Conservation (phyloP, 78 protist species). For the Emiliania huxleyi region DNA sequence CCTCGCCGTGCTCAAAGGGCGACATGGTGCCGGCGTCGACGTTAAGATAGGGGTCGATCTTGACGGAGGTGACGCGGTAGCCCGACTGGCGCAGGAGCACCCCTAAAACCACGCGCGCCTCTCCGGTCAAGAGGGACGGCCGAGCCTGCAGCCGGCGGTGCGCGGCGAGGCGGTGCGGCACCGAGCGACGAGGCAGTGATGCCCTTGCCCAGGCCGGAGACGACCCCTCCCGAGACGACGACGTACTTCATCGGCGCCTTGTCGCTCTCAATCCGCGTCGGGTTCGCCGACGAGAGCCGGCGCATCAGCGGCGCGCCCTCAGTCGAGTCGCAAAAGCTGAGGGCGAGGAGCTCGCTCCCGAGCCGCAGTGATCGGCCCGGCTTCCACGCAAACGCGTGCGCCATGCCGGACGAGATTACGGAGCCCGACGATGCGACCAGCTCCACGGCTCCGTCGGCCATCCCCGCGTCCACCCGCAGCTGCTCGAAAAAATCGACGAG, state of each 20-base stretch:
- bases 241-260: constrained; percentile 45
- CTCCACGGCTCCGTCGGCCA: too few relatives aligned
- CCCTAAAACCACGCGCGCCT: too few relatives aligned
- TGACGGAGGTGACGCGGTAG: constrained; percentile 58
- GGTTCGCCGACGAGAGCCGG: neutral
- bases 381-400: neutral
- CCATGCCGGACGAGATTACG: too few relatives aligned
- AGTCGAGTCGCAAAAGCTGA: neutral
- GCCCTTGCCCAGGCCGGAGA: constrained; percentile 74
- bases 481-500: neutral
- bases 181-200: constrained; percentile 69
- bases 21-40: constrained; percentile 78
- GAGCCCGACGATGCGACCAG: too few relatives aligned
- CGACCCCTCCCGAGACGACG: constrained; percentile 73
- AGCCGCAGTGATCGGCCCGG: neutral
- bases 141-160: too few relatives aligned
- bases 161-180: too few relatives aligned
- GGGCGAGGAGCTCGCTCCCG: neutral
- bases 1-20: constrained; percentile 89
- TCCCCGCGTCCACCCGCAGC: neutral
- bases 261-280: too few relatives aligned
- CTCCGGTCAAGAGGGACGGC: too few relatives aligned
- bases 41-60: constrained; percentile 79
- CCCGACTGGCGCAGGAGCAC: neutral
- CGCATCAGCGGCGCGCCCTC: neutral